Evolutionary conservation across 352 stramenopile species (phyloP), one percentile per base, ranked within the genome.

Genomic region (Phytophthora agathidicida): DNA sequence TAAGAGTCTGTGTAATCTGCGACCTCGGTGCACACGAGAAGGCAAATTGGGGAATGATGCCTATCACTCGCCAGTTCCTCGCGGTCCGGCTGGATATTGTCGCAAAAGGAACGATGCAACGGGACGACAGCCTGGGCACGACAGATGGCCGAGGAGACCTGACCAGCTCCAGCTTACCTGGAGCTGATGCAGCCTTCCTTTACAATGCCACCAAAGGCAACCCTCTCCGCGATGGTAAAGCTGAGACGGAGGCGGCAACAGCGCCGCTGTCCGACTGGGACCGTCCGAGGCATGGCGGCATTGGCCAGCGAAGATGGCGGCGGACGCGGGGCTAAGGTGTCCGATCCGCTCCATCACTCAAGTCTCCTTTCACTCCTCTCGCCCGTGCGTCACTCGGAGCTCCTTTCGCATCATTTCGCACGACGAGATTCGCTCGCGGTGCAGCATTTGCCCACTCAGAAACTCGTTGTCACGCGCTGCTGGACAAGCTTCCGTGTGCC

Each of bases 1-100:
- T 22, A 39, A 17, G 35, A 35, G 24, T 26, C 44, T 56, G 30
- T 65, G 71, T 67, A 73, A 74, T 73, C 67, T 64, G 58, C 61
- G 46, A 22, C 36, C 52, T 47, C 65, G 31, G 48, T 56, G 67
- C 42, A 55, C 59, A 22, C 54, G 59, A 55, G 53, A 57, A 74
- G 42, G 54, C 59, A 79, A 84, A 77, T 71, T 69, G 68, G 64
- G 39, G 60, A 76, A 63, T 67, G 58, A 62, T 37, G 51, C 44
- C 37, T 45, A 64, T 64, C 54, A 61, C 45, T 59, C 57, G 55
- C 56, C 55, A 66, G 55, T 71, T 71, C 62, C n/a, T 37, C 28
- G 14, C 11, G 23, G 30, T 41, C 17, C 28, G 54, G 48, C 54
- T 65, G 47, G 48, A 71, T 71, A 51, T 60, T 64, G 30, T 35